Evolutionary conservation across 2,329 filamentous ascomycete species (phyloP), one percentile per base, ranked within the genome.

Genomic region (Fusarium sp.): DNA sequence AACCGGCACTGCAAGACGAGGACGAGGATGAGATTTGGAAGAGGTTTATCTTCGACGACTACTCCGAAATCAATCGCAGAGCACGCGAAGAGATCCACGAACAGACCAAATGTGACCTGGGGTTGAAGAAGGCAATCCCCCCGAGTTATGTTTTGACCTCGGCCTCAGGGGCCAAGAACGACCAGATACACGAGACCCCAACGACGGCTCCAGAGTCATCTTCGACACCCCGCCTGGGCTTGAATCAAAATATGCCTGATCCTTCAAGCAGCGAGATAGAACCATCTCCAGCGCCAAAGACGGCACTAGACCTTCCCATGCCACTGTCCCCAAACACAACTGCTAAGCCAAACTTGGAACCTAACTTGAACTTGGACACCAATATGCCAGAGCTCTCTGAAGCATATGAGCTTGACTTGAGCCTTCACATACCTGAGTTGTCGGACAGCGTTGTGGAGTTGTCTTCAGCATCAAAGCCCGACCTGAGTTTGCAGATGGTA

Each of bases 1-100:
- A 68, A 31, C 31, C 31, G 31, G 31, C 31, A 13, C 31, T 34
- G 5, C 31, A 34, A 34, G 31, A 34, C 31, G 70, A 80, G 35
- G 76, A 79, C 11, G 76, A 80, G 38, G 77, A 80, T 24, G 76
- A 78, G 40, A 67, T 80, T 8, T 81, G 76, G 80, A 80, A 76
- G 64, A 77, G 37, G 52, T 81, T 81, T 64, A 61, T 81, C 24
- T 72, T 78, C 18, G 77, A 79, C 54, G 70, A 75, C 10, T 54
- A 35, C 13, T 27, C 59, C 8, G 75, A 78, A 45, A 73, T 74
- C 14, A 64, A 38, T 14, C 69, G 66, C n/a, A 69, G 64, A 64
- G 78, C 79, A 54, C 45, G 62, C 16, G 57, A 73, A 20, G 72
- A 78, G 60, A 77, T 76, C 29, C 58, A 71, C 9, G 65, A 72